Percentiles rank a stretch among this genome's conserved stretches.
phyloP scores from a whole-genome alignment of 345 rosid species.

The Camelina laxa region DNA sequence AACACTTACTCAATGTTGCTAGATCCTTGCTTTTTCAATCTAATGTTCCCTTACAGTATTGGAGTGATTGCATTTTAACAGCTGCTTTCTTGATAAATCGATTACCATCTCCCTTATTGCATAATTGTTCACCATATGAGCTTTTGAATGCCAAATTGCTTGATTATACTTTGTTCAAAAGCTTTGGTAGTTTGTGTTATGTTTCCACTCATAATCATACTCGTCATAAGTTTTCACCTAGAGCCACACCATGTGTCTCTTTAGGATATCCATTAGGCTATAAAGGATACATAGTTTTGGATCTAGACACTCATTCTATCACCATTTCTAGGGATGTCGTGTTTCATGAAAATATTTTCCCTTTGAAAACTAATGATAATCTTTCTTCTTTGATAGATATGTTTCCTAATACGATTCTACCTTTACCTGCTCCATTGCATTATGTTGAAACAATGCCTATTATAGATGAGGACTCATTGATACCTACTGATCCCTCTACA shows the following conservation, averaged over 20 bases:
- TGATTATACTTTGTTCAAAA: not conserved
- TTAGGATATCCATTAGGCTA: not conserved
- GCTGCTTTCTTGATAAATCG: too few species aligned
- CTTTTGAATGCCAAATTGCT: too few species aligned
- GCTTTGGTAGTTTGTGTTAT: too few species aligned
- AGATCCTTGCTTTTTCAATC: not conserved
- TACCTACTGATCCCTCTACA: too few species aligned
- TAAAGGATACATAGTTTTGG: not conserved
- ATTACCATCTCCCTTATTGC: too few species aligned
- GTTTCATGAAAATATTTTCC: not conserved
- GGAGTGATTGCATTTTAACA: not conserved
- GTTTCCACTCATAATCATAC: too few species aligned
- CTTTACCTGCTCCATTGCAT: too few species aligned
- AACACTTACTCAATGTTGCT: not conserved
- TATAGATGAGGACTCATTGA: too few species aligned
- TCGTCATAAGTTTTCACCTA: not conserved
- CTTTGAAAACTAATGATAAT: not conserved
- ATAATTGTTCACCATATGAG: too few species aligned
- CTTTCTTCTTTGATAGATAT: too few species aligned
- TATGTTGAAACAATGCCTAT: too few species aligned
- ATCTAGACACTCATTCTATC: not conserved
- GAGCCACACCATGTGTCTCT: not conserved
- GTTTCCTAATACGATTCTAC: too few species aligned
- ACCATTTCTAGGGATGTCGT: not conserved
- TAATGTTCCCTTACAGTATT: not conserved